Evolutionary conservation across 2,329 filamentous ascomycete species (phyloP), one percentile per base, ranked within the genome.

Genomic region (Venturia aucupariae): DNA sequence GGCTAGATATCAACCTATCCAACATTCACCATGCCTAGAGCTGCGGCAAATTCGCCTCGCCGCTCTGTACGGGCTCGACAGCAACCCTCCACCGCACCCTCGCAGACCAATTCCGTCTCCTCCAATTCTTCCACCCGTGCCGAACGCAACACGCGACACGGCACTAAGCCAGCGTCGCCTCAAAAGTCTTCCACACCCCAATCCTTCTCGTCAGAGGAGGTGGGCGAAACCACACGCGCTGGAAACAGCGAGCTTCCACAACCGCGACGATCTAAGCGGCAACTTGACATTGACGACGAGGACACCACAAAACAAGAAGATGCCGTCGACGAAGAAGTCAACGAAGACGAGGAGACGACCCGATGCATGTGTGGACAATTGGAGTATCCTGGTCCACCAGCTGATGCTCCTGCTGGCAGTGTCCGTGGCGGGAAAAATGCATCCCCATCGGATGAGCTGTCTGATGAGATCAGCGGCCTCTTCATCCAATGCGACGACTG

Each of bases 401-500:
- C 76, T 65, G 77, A 87, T 71, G 77, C 54, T 32, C 64, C 64
- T 27, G 39, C 54, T 48, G 46, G 62, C 62, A 55, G 59, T 27
- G 30, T 30, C n/a, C 51, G 41, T 48, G 57, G 41, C 27, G 39
- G 57, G 57, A 39, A 48, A 61, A 51, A 39, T 41, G 51, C 46
- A 22, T 39, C 30, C 11, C 24, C 51, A 30, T 5, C 30, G 11
- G 81, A 83, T 66, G 72, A 80, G 68, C 81, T 90, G 67, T 85
- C 87, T 39, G 92, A 96, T 71, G 93, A 97, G 68, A 83, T 93
- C 69, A 94, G 93, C 55, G 93, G 92, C 62, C 89, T 97, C 77
- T 99, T 97, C 77, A 92, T 99, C 69, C 93, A 97, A 80, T 99
- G 94, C 83, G 94, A 97, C 77, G 82, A 90, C 68, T 99, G 94